Evolutionary conservation across 2,329 filamentous ascomycete species (phyloP).

Genomic region (Nectriaceae sp.): DNA sequence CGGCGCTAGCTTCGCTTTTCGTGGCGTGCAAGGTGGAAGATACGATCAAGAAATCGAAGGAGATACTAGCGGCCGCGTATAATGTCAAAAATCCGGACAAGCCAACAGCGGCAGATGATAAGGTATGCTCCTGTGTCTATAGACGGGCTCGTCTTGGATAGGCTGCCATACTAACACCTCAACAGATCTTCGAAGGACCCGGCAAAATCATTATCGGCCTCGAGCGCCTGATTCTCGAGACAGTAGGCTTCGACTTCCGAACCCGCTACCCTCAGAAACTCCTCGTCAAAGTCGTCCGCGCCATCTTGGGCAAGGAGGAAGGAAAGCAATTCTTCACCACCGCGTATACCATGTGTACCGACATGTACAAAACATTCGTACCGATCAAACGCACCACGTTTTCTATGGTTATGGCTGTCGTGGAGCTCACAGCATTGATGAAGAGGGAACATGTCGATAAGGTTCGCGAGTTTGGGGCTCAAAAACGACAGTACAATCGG

Average conservation of each 20-base stretch:
- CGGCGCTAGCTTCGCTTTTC: slow-evolving; percentile 84
- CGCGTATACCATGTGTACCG: slow-evolving; percentile 81
- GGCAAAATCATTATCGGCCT: slow-evolving; percentile 84
- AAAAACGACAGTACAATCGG: slow-evolving; percentile 49
- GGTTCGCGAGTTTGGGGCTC: slow-evolving; percentile 50
- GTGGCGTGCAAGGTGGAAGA: slow-evolving; percentile 97
- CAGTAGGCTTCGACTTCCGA: slow-evolving; percentile 90
- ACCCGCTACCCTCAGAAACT: slow-evolving; percentile 85
- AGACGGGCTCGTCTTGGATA: neutral
- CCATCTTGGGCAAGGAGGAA: slow-evolving; percentile 46
- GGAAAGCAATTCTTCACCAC: slow-evolving; percentile 61
- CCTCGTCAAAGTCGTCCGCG: slow-evolving; percentile 75
- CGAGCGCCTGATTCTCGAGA: slow-evolving; percentile 90
- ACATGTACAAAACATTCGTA: slow-evolving; percentile 90
- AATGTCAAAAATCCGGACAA: slow-evolving; percentile 74
- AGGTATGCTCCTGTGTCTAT: slow-evolving; percentile 51
- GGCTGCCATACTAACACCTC: slow-evolving; percentile 5
- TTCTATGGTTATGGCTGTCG: slow-evolving; percentile 79
- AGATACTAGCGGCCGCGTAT: slow-evolving; percentile 88
- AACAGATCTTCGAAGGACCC: slow-evolving; percentile 74
- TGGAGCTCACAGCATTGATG: slow-evolving; percentile 78
- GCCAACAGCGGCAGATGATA: slow-evolving; percentile 78
- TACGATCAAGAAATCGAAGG: slow-evolving; percentile 92
- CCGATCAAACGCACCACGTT: slow-evolving; percentile 86
- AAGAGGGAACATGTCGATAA: slow-evolving; percentile 48